These are phyloP conservation scores for Phycomyces nitens DNA, from an alignment of 192 early-diverging fungal species.

Conservation along the genomic window DNA sequence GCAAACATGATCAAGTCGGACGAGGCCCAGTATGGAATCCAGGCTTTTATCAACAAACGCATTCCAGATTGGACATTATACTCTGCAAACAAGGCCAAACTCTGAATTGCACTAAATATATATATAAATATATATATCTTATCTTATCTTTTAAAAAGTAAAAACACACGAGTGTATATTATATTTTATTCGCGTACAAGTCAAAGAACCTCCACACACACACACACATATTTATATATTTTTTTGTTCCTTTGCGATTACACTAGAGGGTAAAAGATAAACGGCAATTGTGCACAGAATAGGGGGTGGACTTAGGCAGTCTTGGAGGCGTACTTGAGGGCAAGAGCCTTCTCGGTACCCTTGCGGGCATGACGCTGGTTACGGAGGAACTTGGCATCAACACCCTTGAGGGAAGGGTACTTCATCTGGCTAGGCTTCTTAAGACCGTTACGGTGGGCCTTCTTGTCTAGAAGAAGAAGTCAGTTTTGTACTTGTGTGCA, in stretches of 20 bases:
- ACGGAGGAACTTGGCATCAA: constrained; percentile 89
- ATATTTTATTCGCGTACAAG: too few species aligned
- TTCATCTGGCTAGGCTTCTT: constrained; percentile 91
- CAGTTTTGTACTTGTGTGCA: too few species aligned
- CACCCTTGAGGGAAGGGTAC: constrained; percentile 92
- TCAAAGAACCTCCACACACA: too few species aligned
- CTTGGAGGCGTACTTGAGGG: constrained; percentile 18
- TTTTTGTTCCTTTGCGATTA: too few species aligned
- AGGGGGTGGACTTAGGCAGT: neutral
- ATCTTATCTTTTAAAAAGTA: too few species aligned
- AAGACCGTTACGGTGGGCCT: constrained; percentile 99
- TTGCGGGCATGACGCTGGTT: constrained; percentile 96
- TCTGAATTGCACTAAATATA: too few species aligned
- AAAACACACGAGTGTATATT: neutral
- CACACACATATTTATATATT: too few species aligned
- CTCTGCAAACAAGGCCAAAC: constrained; percentile 27
- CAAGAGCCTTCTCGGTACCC: constrained; percentile 50
- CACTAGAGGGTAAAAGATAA: too few species aligned
- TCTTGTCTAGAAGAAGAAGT: constrained; percentile 57
- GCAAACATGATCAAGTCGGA: constrained; percentile 54
- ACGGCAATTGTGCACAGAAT: too few species aligned
- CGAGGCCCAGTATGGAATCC: constrained; percentile 58
- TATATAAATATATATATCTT: too few species aligned
- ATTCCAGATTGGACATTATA: constrained; percentile 53
- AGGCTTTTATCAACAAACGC: constrained; percentile 46